Conservation (phyloP, 306 rosid species). For the Crataegus laevigata region DNA sequence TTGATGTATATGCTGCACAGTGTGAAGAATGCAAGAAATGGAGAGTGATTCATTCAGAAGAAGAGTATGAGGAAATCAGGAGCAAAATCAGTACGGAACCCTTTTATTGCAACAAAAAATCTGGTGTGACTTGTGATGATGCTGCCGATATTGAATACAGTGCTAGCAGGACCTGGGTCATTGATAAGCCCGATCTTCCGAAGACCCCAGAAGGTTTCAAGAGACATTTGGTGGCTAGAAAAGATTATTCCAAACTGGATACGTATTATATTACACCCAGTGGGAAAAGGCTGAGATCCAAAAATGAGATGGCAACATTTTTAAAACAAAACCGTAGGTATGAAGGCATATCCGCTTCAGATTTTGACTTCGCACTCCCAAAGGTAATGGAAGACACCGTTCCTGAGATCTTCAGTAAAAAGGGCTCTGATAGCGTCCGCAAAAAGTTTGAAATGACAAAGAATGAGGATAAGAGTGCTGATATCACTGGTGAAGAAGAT, state of each 20-base stretch:
- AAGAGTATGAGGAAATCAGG: constrained; percentile 78
- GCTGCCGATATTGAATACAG: constrained; percentile 69
- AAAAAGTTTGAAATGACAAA: constrained; percentile 30
- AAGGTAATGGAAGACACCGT: constrained; percentile 76
- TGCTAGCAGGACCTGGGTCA: constrained; percentile 72
- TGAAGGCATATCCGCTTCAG: constrained; percentile 28
- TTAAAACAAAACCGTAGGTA: constrained; percentile 45
- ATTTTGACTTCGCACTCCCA: constrained; percentile 60
- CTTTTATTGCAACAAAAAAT: constrained; percentile 47
- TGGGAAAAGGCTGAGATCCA: constrained; percentile 68
- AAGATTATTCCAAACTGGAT: constrained; percentile 74
- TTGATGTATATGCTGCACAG: constrained; percentile 63
- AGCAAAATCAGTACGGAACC: constrained; percentile 44
- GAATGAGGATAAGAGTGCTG: constrained; percentile 9
- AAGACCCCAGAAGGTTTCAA: constrained; percentile 71
- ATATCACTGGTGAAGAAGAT: neutral
- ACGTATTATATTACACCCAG: constrained; percentile 58
- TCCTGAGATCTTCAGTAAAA: constrained; percentile 39
- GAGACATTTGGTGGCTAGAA: constrained; percentile 65
- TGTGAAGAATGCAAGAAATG: constrained; percentile 72
- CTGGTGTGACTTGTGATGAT: constrained; percentile 49
- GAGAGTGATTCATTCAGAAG: constrained; percentile 67
- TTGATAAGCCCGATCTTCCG: constrained; percentile 73
- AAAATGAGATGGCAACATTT: constrained; percentile 48
- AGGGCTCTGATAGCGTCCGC: constrained; percentile 25